Base-by-base conservation (phyloP, 2,329 filamentous ascomycete genomes). In the Talaromyces sp. region DNA sequence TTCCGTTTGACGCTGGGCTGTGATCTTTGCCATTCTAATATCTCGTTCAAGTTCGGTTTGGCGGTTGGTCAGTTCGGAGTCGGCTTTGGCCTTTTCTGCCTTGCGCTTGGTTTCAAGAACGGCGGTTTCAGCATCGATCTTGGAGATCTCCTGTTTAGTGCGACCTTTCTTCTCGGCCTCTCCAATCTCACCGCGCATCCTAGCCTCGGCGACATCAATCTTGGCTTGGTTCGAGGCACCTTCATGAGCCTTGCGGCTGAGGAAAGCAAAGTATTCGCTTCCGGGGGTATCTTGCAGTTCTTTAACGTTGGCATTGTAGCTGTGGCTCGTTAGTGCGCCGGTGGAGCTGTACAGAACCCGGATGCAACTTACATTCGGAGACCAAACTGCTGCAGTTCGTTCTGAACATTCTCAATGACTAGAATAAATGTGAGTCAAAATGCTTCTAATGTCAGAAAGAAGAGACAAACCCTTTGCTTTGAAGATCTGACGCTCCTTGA, bases 101-200 rank as follows among this genome's bases (percentile, higher is more conserved):
- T 93, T 91, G 55, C 90, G 87, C 71, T 93, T 87, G 0, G 91
- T 95, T 78, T 93, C 91, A 63, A 90, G 84, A 1, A 95, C 89
- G 1, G 90, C 90, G 0, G 91, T 96, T 67, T 91, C 87, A 65
- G 91, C 90, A 73, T 93, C 86, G 77, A 96, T 96, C 79, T 92
- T 93, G 67, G 90, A 90, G 49, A 96, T 89, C 70, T 93, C 89
- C 58, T 92, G 89, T 72, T 95, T 91, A 64, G 92, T 89, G 68
- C 90, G 84, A 64, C 91, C 91, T 69, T 87, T 85, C 69, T 90
- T 89, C 72, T 91, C 82, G 26, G 90, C 87, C 74, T 95, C 90
- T 61, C 76, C 76, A 31, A 78, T 77, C 61, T 78, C 87, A 69
- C 89, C 87, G 65, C 89, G 73, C 75, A 85, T 85, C 14, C 81